Conservation (phyloP, 768 basidiomycete genomes). For the Rubroboletus pulcherrimus region DNA sequence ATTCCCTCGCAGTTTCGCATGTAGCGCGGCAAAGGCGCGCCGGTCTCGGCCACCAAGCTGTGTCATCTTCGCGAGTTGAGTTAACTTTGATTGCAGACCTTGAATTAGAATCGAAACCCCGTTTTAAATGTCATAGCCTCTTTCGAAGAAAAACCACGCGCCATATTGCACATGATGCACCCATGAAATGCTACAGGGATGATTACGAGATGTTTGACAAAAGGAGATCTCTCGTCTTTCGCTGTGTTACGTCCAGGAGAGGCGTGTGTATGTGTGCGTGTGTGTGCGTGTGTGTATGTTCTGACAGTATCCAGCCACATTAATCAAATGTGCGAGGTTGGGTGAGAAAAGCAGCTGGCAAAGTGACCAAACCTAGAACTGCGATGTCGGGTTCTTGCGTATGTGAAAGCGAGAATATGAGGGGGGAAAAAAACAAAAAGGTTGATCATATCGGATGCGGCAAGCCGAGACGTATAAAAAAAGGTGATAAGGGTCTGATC, state of each 20-base stretch:
- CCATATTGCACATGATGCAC: slow-evolving; percentile 1
- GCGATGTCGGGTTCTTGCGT: too few species aligned
- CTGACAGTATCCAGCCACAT: neutral
- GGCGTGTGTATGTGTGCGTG: slow-evolving; percentile 2
- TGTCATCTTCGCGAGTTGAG: slow-evolving; percentile 14
- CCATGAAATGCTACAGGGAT: neutral
- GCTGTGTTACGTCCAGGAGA: slow-evolving; percentile 15
- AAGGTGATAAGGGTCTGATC: slow-evolving; percentile 8
- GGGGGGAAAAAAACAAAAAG: neutral
- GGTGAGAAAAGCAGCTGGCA: neutral
- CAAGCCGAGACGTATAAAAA: neutral
- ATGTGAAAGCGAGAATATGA: neutral
- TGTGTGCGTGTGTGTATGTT: neutral
- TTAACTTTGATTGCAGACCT: slow-evolving; percentile 21
- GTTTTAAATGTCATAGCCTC: slow-evolving; percentile 6
- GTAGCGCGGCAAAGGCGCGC: slow-evolving; percentile 13
- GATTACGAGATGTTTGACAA: slow-evolving; percentile 17
- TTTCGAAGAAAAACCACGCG: slow-evolving; percentile 5
- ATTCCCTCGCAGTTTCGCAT: slow-evolving; percentile 10
- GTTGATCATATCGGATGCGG: neutral
- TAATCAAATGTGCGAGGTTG: slow-evolving; percentile 1
- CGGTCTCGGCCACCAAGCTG: slow-evolving; percentile 12
- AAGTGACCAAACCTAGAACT: too few species aligned
- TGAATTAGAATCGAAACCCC: slow-evolving; percentile 17
- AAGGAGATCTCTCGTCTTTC: neutral